Percentiles rank a stretch among this genome's conserved stretches.
These are phyloP conservation scores for Komagataella pastoris DNA, from an alignment of 805 yeast species.

Conservation along the genomic window DNA sequence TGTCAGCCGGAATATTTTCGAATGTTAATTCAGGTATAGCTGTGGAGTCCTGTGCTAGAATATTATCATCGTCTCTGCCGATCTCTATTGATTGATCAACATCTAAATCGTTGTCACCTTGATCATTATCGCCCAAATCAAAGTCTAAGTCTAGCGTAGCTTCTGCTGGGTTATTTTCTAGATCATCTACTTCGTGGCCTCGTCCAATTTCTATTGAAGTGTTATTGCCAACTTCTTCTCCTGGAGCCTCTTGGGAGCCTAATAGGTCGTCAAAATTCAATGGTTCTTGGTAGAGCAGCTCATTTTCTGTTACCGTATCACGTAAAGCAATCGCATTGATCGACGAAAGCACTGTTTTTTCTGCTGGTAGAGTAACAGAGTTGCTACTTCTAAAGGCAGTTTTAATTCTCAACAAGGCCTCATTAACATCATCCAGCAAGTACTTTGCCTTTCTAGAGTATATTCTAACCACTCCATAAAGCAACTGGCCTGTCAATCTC, in stretches of 20 bases:
- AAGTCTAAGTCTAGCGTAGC: slow-evolving; percentile 19
- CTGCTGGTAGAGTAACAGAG: slow-evolving; percentile 44
- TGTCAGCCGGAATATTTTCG: slow-evolving; percentile 8
- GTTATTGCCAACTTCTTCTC: slow-evolving; percentile 16
- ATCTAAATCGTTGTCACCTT: slow-evolving; percentile 5
- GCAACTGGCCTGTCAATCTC: slow-evolving; percentile 72
- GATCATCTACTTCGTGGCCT: slow-evolving; percentile 21
- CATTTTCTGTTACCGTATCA: slow-evolving; percentile 72
- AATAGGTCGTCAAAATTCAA: slow-evolving; percentile 24
- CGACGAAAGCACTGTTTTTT: slow-evolving; percentile 46
- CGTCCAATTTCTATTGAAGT: slow-evolving; percentile 61
- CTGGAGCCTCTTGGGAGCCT: slow-evolving; percentile 6
- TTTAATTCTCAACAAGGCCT: slow-evolving; percentile 58
- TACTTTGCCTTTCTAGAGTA: slow-evolving; percentile 79
- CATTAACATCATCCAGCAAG: slow-evolving; percentile 71
- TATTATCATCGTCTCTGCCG: slow-evolving; percentile 25
- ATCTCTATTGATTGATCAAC: slow-evolving; percentile 34
- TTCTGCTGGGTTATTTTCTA: slow-evolving; percentile 16
- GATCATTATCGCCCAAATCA: slow-evolving; percentile 14
- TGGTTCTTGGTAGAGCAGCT: slow-evolving; percentile 57
- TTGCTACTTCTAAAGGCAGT: slow-evolving; percentile 41
- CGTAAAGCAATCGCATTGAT: slow-evolving; percentile 47
- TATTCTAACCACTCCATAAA: slow-evolving; percentile 78
- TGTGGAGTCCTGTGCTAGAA: background rate
- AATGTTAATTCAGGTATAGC: slow-evolving; percentile 14